Conservation (phyloP, 805 yeast genomes). For the Saturnispora sanitii region DNA sequence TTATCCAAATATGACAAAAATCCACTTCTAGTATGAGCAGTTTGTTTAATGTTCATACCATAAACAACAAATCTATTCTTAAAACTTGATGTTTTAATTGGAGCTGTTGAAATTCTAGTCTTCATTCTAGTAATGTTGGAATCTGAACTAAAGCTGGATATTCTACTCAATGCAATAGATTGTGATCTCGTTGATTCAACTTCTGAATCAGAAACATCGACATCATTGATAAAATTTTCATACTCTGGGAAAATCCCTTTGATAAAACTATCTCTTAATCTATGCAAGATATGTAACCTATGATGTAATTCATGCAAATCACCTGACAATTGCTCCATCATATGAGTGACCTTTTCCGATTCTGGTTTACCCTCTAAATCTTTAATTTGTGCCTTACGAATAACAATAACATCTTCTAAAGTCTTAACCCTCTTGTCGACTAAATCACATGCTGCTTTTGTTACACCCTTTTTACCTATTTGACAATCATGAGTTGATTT, state of each 20-base stretch:
- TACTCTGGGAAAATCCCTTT: constrained; percentile 22
- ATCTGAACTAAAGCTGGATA: constrained; percentile 6
- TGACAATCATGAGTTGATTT: constrained; percentile 60
- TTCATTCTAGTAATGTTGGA: constrained; percentile 14
- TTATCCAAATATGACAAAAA: constrained; percentile 44
- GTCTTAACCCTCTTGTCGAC: constrained; percentile 32
- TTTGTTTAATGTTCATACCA: constrained; percentile 70
- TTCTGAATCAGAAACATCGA: constrained; percentile 18
- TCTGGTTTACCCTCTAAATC: constrained; percentile 14
- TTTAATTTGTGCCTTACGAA: constrained; percentile 19
- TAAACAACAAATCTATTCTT: constrained; percentile 69
- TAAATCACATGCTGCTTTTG: constrained; percentile 40
- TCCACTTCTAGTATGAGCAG: constrained; percentile 52
- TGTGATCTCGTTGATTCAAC: constrained; percentile 10
- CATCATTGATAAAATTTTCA: constrained; percentile 19
- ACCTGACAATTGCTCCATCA: constrained; percentile 17
- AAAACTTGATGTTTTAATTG: constrained; percentile 27
- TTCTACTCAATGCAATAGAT: constrained; percentile 13
- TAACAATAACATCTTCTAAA: constrained; percentile 30
- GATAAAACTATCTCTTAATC: constrained; percentile 18
- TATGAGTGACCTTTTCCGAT: constrained; percentile 8
- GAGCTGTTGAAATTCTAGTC: constrained; percentile 15
- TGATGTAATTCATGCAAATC: constrained; percentile 27
- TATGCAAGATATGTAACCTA: constrained; percentile 18
- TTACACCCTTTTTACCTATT: constrained; percentile 46